Evolutionary conservation across 2,329 filamentous ascomycete species (phyloP), one percentile per base, ranked within the genome.

Genomic region (Trichoderma pleuroti): DNA sequence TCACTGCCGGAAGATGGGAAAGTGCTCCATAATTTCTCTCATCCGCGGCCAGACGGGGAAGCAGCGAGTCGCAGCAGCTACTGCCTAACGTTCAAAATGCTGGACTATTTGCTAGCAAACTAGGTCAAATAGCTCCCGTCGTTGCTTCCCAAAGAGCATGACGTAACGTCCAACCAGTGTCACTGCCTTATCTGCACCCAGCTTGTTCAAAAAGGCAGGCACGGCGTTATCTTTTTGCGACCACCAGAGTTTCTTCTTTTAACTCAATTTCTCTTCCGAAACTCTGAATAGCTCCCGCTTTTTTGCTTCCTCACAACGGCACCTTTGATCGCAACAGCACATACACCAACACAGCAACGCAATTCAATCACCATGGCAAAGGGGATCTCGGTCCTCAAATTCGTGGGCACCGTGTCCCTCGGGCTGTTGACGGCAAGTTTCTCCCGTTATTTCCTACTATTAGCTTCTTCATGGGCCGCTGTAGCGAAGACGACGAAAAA

Each of bases 321-420:
- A 28, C 9, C 39, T 42, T 42, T 42, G 39, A n/a, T n/a, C 39
- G 16, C 18, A 42, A 42, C 39, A 42, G 2, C 39, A n/a, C 39
- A 10, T 42, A 21, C n/a, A 49, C 42, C n/a, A 39, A 21, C 11
- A 56, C 63, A 56, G 10, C 28, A 39, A 21, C n/a, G 0, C 21
- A 24, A 39, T 72, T 71, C 72, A 42, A 75, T 79, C 81, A 92
- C 93, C 88, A 86, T 88, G 76, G 88, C 87, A 76, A 89, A 86
- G 76, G 89, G 90, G 78, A 86, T 97, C 78, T 90, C 93, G 70
- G 83, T 92, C 80, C 89, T 92, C 84, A 98, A 98, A 84, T 97
- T 98, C 80, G 92, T 98, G 75, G 95, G 95, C 78, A 97, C 93
- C 65, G 88, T 97, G 75, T 95, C 92, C 76, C 87, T 98, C 71